Evolutionary conservation across 2,329 filamentous ascomycete genomes (phyloP).

Genomic region (Fusarium sp.): DNA sequence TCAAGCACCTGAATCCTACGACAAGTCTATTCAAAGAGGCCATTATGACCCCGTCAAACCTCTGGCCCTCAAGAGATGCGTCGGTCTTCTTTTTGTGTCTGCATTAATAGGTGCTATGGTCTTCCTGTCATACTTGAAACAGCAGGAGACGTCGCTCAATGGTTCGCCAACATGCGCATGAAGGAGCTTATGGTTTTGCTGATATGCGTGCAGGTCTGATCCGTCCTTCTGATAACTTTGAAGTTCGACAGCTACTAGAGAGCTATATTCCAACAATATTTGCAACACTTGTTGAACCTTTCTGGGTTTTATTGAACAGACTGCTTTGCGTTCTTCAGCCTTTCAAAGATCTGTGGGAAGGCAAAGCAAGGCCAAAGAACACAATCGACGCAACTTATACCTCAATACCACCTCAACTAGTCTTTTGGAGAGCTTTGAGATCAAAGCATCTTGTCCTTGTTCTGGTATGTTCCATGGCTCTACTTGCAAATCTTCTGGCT

Average conservation of each 20-base stretch:
- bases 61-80: constrained; percentile 25
- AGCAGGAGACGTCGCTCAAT: constrained; percentile 22
- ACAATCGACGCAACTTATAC: constrained; percentile 63
- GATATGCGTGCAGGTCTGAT: constrained; percentile 43
- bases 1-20: background rate
- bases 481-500: constrained; percentile 66
- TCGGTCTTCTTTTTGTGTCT: constrained; percentile 34
- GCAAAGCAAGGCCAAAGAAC: constrained; percentile 50
- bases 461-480: constrained; percentile 59
- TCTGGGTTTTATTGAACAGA: constrained; percentile 68
- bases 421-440: constrained; percentile 58
- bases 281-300: constrained; percentile 67
- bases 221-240: constrained; percentile 49
- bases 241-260: constrained; percentile 55
- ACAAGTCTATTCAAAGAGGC: background rate
- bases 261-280: constrained; percentile 67
- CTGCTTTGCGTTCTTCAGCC: constrained; percentile 67
- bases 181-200: background rate
- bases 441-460: constrained; percentile 61
- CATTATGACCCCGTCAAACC: constrained; percentile 47
- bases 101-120: constrained; percentile 25
- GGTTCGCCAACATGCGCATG: constrained; percentile 31
- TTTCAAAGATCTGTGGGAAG: constrained; percentile 61
- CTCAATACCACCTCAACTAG: constrained; percentile 67
- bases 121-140: constrained; percentile 42